Evolutionary conservation across 495 filamentous ascomycete species (phyloP).

Genomic region (Talaromyces liani): DNA sequence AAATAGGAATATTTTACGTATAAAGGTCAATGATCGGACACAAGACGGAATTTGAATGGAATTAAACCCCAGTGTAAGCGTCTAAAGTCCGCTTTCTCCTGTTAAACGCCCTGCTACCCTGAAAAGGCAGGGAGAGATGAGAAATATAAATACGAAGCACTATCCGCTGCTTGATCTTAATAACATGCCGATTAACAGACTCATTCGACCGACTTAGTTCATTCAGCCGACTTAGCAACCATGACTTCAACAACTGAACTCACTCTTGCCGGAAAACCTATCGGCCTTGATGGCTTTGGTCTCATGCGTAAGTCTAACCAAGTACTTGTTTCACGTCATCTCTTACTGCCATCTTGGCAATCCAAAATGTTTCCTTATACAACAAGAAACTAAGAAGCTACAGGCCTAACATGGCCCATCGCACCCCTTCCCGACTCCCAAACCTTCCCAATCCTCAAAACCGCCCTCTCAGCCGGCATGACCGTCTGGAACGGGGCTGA

Average conservation of each 20-base stretch:
- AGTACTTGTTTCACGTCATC: neutral
- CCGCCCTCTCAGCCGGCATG: slow-evolving; percentile 48
- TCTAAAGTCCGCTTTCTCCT: neutral
- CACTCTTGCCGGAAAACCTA: slow-evolving; percentile 13
- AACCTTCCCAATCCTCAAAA: slow-evolving; percentile 55
- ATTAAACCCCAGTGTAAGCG: neutral
- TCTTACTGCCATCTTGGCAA: neutral
- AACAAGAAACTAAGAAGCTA: neutral
- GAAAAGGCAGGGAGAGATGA: neutral
- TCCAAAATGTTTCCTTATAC: neutral
- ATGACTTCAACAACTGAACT: neutral
- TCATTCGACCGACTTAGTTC: too few relatives aligned
- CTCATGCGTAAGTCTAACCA: slow-evolving; percentile 13
- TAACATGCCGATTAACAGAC: too few relatives aligned
- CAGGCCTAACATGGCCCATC: slow-evolving; percentile 56
- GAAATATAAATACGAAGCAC: neutral
- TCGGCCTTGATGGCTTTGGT: slow-evolving; percentile 15
- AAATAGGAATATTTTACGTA: neutral
- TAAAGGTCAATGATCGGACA: neutral
- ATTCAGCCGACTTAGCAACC: too few relatives aligned
- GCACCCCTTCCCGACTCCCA: slow-evolving; percentile 43
- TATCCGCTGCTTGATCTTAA: neutral
- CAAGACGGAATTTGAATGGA: neutral
- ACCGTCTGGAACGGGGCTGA: slow-evolving; percentile 39
- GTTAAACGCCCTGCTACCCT: neutral